Base-by-base conservation (phyloP, 495 filamentous ascomycete species). In the Xylaria sp. region DNA sequence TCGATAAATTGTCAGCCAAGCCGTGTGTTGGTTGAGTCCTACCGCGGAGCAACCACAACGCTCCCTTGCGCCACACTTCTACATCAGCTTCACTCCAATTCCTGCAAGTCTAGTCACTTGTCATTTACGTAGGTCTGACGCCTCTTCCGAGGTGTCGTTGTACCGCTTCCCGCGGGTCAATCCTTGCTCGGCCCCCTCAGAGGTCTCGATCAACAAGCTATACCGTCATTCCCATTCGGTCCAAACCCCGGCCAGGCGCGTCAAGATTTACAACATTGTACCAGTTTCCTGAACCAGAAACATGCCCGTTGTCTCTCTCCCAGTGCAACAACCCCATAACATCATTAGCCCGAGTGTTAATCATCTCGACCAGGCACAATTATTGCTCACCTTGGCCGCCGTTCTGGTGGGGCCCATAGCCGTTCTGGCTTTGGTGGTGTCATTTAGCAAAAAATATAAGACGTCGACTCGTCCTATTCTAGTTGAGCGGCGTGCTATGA, bases 301-400 rank as follows among this genome's bases (percentile, higher is more conserved):
- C 61, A 85, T 85, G 83, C 83, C 83, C 72, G 77, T 76, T 76
- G 72, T 83, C 71, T 80, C 75, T 75, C 72, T 77, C 71, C 74
- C 77, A 68, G 70, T 78, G 43, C 78, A 77, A 72, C 74, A 75
- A 68, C 67, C 75, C 69, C 75, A 76, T 77, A 76, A 78, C 71
- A 78, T 76, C 74, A 71, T 75, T 75, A 75, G 73, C 63, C 72
- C 75, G 74, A 73, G 78, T 70, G 50, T 75, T 65, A 70, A 73
- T 61, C 62, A 67, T 63, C 70, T 73, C 68, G 64, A 75, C 70
- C 70, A 73, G 46, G 68, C 66, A 65, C 71, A 69, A 66, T 74
- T 76, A 64, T 74, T 73, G 62, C 69, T 72, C 44, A 73, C 78
- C 71, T 74, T 80, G 61, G 67, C 48, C 41, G 70, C 77, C 57